These are phyloP conservation scores for Eucalyptus virginea DNA, from an alignment of 345 rosid species.

Conservation along the genomic window DNA sequence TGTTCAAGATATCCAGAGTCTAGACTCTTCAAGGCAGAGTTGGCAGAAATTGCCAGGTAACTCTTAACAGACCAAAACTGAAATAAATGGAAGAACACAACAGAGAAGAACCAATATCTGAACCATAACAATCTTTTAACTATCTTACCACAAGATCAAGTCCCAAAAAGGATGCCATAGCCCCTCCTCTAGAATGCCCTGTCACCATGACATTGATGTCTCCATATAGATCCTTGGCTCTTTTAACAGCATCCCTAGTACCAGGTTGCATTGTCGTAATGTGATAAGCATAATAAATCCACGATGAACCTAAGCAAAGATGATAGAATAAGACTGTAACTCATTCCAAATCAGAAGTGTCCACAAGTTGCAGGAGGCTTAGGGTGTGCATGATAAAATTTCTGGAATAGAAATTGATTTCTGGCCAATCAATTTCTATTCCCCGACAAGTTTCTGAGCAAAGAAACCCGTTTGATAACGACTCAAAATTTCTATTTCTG, in stretches of 20 bases:
- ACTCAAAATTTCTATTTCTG: too few relatives aligned
- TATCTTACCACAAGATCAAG: not conserved
- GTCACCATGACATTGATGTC: too few relatives aligned
- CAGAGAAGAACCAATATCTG: not conserved
- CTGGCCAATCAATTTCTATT: too few relatives aligned
- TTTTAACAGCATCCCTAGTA: too few relatives aligned
- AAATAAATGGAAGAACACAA: not conserved
- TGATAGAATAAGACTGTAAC: not conserved
- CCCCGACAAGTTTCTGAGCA: too few relatives aligned
- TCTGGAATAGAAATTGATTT: too few relatives aligned
- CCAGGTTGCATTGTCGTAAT: not conserved
- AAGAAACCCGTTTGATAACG: too few relatives aligned
- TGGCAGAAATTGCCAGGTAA: not conserved
- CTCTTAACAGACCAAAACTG: not conserved
- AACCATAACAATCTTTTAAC: not conserved
- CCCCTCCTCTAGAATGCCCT: not conserved
- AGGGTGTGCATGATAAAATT: too few relatives aligned
- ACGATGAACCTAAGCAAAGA: not conserved
- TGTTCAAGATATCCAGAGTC: not conserved
- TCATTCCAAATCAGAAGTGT: not conserved
- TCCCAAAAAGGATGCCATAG: not conserved
- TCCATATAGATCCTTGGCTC: too few relatives aligned
- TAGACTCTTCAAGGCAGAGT: not conserved
- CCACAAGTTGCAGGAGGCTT: not conserved
- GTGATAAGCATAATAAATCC: not conserved